phyloP scores from a whole-genome alignment of 768 basidiomycete species.

The Russula abietina region DNA sequence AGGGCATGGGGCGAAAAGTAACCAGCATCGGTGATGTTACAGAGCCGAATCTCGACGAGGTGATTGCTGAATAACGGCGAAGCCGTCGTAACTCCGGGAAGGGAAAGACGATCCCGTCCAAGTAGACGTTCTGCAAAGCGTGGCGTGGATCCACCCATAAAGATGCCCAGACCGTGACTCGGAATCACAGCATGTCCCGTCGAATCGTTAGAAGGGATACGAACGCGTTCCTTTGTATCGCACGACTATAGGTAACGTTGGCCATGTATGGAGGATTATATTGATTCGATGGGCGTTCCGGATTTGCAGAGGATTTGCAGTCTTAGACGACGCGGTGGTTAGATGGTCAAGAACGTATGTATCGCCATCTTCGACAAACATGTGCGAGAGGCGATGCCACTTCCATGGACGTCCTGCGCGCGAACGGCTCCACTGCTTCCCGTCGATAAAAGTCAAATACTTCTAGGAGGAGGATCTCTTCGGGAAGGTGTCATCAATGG shows the following conservation, averaged over 20 bases:
- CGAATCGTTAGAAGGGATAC: slow-evolving; percentile 32
- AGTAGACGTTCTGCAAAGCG: neutral
- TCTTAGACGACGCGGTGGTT: neutral
- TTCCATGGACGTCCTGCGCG: neutral
- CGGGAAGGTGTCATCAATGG: neutral
- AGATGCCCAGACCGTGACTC: neutral
- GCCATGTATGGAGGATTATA: slow-evolving; percentile 4
- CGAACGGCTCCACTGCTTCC: neutral
- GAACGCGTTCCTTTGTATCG: slow-evolving; percentile 2
- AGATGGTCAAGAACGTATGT: neutral
- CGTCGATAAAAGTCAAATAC: slow-evolving; percentile 2
- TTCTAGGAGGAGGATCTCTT: neutral
- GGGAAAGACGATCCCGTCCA: neutral
- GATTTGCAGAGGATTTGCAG: neutral
- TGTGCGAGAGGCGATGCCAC: slow-evolving; percentile 1
- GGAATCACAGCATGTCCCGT: slow-evolving; percentile 32
- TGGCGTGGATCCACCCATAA: slow-evolving; percentile 1
- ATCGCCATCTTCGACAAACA: slow-evolving; percentile 1
- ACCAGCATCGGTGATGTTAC: neutral
- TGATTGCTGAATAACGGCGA: neutral
- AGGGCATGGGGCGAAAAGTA: neutral
- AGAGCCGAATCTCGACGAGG: neutral
- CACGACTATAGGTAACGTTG: neutral
- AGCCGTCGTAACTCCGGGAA: neutral
- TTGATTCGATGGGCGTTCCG: neutral